A percentile compares a stretch with the other conserved stretches of the same genome.
These are phyloP conservation scores for Truncatella angustata DNA, from an alignment of 2,329 filamentous ascomycete species.

Conservation along the genomic window DNA sequence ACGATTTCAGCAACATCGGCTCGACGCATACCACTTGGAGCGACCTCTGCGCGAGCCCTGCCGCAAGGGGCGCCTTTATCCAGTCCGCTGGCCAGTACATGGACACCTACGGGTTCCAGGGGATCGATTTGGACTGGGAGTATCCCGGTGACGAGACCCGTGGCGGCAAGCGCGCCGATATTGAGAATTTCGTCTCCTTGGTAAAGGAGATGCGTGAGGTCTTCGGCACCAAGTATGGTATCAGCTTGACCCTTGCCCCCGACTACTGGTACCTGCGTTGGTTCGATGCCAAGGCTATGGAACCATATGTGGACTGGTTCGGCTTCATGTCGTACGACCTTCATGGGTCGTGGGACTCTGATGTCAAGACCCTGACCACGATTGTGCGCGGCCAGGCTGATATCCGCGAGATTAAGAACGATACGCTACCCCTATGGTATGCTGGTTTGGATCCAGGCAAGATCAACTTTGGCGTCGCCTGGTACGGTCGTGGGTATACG, in stretches of 20 bases:
- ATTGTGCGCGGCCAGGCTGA: constrained; percentile 38
- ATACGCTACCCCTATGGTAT: constrained; percentile 38
- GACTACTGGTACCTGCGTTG: constrained; percentile 15
- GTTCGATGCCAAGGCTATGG: constrained; percentile 11
- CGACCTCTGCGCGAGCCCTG: constrained; percentile 15
- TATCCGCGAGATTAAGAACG: constrained; percentile 37
- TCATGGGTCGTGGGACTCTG: constrained; percentile 40
- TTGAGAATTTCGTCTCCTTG: constrained; percentile 13
- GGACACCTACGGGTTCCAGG: constrained; percentile 17
- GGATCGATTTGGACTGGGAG: constrained; percentile 19
- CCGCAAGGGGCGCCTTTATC: constrained; percentile 19
- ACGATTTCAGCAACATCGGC: constrained; percentile 34
- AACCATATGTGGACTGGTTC: constrained; percentile 27
- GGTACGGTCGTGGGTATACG: constrained; percentile 46
- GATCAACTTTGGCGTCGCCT: constrained; percentile 45
- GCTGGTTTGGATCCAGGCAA: constrained; percentile 36
- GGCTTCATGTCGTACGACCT: constrained; percentile 39
- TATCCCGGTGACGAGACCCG: constrained; percentile 19
- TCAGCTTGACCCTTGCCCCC: constrained; percentile 10
- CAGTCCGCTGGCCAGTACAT: constrained; percentile 20
- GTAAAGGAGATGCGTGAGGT: constrained; percentile 41
- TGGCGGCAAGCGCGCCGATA: constrained; percentile 15
- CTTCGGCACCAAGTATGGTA: constrained; percentile 5
- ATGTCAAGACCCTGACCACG: constrained; percentile 26
- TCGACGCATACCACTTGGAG: constrained; percentile 26